phyloP scores from a whole-genome alignment of 345 rosid species.

The Dipteronia dyeriana region DNA sequence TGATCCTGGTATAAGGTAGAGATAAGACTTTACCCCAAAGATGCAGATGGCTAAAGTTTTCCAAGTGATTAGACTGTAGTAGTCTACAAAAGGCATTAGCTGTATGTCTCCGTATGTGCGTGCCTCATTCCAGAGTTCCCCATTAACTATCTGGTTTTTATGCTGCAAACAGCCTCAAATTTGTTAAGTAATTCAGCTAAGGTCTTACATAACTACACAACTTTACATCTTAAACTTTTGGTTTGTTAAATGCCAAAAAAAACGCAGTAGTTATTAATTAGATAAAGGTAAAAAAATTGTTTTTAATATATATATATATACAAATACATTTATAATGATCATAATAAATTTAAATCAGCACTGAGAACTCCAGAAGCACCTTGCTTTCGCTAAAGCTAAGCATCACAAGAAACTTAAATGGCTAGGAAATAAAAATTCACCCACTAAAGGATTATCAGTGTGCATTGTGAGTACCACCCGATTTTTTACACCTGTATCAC shows the following conservation, averaged over 20 bases:
- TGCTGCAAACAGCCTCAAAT: constrained; percentile 60
- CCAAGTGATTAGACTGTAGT: constrained; percentile 95
- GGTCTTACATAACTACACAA: constrained; percentile 1
- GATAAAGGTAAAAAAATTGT: neutral
- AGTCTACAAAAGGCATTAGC: constrained; percentile 97
- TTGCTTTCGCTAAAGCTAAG: neutral
- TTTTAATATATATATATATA: neutral
- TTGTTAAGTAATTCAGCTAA: constrained; percentile 23
- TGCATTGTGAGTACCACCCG: neutral
- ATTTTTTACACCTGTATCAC: neutral
- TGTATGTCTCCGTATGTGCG: constrained; percentile 81
- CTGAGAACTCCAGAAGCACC: constrained; percentile 7
- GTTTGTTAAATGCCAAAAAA: neutral
- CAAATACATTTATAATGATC: neutral
- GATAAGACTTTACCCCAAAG: constrained; percentile 70
- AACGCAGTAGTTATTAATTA: neutral
- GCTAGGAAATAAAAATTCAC: neutral
- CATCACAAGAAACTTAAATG: neutral
- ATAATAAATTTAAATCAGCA: neutral
- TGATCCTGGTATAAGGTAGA: constrained; percentile 20
- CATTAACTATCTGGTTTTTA: constrained; percentile 83
- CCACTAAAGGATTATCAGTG: neutral
- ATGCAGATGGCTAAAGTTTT: constrained; percentile 97
- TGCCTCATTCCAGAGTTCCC: constrained; percentile 95
- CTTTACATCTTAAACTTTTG: constrained; percentile 1